Evolutionary conservation across 805 yeast species (phyloP).

Genomic region (Cyberlindnera subsufficiens): DNA sequence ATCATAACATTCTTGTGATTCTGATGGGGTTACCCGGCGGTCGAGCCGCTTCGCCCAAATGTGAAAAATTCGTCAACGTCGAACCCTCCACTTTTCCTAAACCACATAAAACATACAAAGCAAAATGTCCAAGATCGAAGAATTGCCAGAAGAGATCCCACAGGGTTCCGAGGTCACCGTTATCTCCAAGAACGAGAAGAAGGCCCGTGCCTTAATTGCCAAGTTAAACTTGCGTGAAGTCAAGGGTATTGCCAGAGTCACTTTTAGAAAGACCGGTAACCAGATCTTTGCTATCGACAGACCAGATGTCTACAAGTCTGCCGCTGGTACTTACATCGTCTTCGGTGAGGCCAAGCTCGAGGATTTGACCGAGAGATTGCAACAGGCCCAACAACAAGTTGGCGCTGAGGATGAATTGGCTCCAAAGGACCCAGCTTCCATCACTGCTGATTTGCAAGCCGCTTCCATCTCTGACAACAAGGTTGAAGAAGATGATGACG

Average conservation of each 20-base stretch:
- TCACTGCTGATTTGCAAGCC: constrained; percentile 76
- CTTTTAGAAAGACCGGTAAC: constrained; percentile 91
- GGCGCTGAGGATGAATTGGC: constrained; percentile 42
- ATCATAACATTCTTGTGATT: too few species aligned
- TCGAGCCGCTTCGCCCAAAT: background rate
- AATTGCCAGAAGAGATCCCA: constrained; percentile 38
- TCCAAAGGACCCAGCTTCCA: constrained; percentile 69
- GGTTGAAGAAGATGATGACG: constrained; percentile 50
- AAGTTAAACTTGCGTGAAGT: constrained; percentile 87
- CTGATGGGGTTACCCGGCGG: background rate
- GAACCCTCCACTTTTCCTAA: background rate
- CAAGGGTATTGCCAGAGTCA: constrained; percentile 91
- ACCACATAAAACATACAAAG: background rate
- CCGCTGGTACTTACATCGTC: constrained; percentile 89
- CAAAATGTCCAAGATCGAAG: constrained; percentile 14
- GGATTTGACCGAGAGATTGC: constrained; percentile 84
- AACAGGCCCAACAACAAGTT: constrained; percentile 59
- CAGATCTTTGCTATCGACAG: constrained; percentile 83
- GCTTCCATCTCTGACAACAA: constrained; percentile 48
- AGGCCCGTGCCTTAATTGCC: constrained; percentile 85
- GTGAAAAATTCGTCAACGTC: constrained; percentile 10
- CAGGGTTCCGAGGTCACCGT: constrained; percentile 80
- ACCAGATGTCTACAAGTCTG: constrained; percentile 94
- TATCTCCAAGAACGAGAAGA: constrained; percentile 87
- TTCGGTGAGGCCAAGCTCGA: constrained; percentile 98